Conservation (phyloP, 345 rosid species). For the Cardamine resedifolia region DNA sequence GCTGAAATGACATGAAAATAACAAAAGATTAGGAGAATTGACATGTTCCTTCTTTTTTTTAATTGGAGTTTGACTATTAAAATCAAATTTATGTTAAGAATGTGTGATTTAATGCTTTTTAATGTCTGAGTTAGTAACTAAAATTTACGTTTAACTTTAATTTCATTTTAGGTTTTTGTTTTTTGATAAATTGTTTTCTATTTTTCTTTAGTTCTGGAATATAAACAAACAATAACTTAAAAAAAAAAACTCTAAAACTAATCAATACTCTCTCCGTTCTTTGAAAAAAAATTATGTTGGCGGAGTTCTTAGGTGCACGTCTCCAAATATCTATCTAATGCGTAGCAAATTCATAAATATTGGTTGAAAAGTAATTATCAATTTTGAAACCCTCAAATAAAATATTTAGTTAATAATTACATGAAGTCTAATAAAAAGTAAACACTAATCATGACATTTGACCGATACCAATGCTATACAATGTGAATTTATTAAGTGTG, state of each 20-base stretch:
- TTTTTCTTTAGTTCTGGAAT: no score
- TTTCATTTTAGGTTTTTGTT: no score
- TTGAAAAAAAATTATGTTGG: no score
- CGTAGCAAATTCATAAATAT: background rate
- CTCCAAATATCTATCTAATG: background rate
- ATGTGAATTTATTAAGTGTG: background rate
- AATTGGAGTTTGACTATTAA: background rate
- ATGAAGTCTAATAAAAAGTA: background rate
- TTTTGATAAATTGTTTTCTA: no score
- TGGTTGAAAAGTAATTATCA: background rate
- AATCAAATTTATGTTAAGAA: background rate
- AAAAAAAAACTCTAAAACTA: no score
- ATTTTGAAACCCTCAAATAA: background rate
- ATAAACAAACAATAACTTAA: no score
- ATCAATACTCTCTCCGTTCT: no score
- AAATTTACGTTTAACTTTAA: no score
- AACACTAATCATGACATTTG: background rate
- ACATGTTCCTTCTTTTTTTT: background rate
- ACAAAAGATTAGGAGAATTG: background rate
- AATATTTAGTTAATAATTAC: background rate
- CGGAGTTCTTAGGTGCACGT: no score
- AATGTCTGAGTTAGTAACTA: background rate
- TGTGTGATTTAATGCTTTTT: background rate
- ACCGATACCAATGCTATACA: background rate
- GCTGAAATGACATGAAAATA: background rate